Conservation (phyloP, 2,329 filamentous ascomycete genomes). For the Remersonia thermophila region DNA sequence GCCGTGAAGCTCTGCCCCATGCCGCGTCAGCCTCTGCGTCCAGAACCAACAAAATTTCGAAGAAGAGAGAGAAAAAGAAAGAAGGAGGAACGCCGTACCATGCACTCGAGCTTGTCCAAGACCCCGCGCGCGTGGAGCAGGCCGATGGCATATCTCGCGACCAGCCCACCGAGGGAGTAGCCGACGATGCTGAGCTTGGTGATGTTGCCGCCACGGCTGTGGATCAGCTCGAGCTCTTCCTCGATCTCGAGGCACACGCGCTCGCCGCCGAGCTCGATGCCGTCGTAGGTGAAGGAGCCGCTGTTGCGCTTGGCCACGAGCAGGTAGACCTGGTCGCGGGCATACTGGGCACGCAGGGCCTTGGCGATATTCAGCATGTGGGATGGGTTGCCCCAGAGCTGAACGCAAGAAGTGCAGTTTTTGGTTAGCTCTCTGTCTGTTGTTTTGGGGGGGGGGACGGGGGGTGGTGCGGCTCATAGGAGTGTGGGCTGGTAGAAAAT, state of each 20-base stretch:
- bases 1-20: conserved; percentile 81
- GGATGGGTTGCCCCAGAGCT: conserved; percentile 69
- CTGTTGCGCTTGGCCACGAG: conserved; percentile 61
- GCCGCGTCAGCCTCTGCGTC: too few relatives aligned
- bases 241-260: conserved; percentile 56
- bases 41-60: neutral
- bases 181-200: conserved; percentile 76
- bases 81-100: conserved; percentile 41
- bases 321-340: conserved; percentile 54
- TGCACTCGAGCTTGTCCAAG: conserved; percentile 66
- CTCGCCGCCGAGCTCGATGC: conserved; percentile 56
- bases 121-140: conserved; percentile 70
- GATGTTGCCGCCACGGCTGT: conserved; percentile 54
- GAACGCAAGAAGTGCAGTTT: neutral
- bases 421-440: neutral
- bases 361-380: conserved; percentile 60
- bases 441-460: neutral
- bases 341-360: conserved; percentile 46
- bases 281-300: conserved; percentile 60
- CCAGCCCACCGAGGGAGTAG: conserved; percentile 79
- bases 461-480: neutral
- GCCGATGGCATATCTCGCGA: conserved; percentile 77
- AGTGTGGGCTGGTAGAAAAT: conserved; percentile 11
- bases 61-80: neutral
- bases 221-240: conserved; percentile 45